Base-by-base conservation (phyloP, 805 yeast genomes). In the Candida bentonensis region DNA sequence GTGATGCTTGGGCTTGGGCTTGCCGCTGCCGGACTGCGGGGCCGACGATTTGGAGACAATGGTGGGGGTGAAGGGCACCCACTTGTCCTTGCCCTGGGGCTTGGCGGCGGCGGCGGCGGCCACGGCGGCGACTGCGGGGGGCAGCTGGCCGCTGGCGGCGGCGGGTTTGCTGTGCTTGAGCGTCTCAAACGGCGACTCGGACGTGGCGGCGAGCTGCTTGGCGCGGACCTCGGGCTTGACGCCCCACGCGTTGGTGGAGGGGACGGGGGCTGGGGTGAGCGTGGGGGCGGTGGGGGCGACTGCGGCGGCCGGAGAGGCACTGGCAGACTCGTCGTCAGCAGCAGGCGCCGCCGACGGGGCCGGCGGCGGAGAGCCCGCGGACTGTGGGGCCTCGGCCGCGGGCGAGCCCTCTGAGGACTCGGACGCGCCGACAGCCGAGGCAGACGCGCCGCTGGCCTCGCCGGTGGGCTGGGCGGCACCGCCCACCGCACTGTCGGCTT, bases 211-310 rank as follows among this genome's bases (percentile, higher is more conserved):
- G n/a, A n/a, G n/a, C n/a, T n/a, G n/a, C 45, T 51, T 51, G 5
- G 51, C 41, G 13, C 23, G 36, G 25, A 44, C 36, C 28, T 46
- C 30, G 20, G 46, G 47, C 40, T 47, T 50, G 21, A 49, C 28
- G 22, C 44, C 46, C 85, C 85, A 79, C n/a, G 79, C 79, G 52
- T 70, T 75, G 34, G 70, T 72, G 42, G 66, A 62, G 26, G 83
- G 84, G 23, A 75, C 67, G 13, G 84, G 83, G 22, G 84, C 84
- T 3, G 84, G 83, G 7, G 79, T 76, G 23, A 74, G 61, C 36
- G 36, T 30, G 5, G 36, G 36, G 7, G 27, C 58, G 61, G 47
- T 49, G 3, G 44, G 40, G 41, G 49, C 59, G 48, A 56, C 57
- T 43, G 53, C 45, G 48, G 21, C 46, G 41, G 44, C 56, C 62